Percentiles rank a stretch among this genome's conserved stretches.
Evolutionary conservation across 352 stramenopile species (phyloP).

Genomic region (Phytophthora foliorum): DNA sequence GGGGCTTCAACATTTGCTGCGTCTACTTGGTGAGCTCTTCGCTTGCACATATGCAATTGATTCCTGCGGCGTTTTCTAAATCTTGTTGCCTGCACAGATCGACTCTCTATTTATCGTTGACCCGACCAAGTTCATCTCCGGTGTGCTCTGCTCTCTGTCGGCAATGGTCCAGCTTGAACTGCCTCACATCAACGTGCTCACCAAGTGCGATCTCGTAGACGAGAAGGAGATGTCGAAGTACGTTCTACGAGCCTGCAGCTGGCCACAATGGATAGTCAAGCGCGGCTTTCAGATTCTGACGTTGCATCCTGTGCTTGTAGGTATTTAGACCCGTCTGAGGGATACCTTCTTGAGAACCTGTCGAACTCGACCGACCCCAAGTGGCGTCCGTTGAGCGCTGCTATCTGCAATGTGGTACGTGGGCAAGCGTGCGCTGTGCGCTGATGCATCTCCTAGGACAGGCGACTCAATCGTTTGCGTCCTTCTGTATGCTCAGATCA

Average conservation of each 20-base stretch:
- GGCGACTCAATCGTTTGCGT: conserved; percentile 6
- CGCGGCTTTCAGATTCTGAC: conserved; percentile 19
- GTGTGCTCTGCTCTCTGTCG: conserved; percentile 96
- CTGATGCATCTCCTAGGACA: conserved; percentile 10
- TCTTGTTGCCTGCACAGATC: conserved; percentile 62
- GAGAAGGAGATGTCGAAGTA: conserved; percentile 92
- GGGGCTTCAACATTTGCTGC: conserved; percentile 90
- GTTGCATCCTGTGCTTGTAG: conserved; percentile 28
- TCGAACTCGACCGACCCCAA: conserved; percentile 83
- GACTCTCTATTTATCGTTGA: conserved; percentile 96
- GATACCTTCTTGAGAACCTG: conserved; percentile 86
- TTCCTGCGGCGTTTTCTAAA: not conserved
- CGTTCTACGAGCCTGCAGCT: conserved; percentile 1
- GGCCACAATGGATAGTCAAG: not conserved
- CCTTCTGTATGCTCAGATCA: conserved; percentile 60
- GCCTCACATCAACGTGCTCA: conserved; percentile 94
- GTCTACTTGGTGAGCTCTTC: conserved; percentile 80
- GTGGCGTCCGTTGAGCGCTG: conserved; percentile 82
- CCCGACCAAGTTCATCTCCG: conserved; percentile 98
- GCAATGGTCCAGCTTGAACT: conserved; percentile 99
- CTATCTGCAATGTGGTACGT: conserved; percentile 90
- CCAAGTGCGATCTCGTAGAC: conserved; percentile 93
- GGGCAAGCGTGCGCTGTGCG: not conserved
- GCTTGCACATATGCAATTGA: not conserved
- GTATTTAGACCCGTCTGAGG: conserved; percentile 86